phyloP scores from a whole-genome alignment of 1,139 yeast genomes.

The Kurtzmaniella natalensis region DNA sequence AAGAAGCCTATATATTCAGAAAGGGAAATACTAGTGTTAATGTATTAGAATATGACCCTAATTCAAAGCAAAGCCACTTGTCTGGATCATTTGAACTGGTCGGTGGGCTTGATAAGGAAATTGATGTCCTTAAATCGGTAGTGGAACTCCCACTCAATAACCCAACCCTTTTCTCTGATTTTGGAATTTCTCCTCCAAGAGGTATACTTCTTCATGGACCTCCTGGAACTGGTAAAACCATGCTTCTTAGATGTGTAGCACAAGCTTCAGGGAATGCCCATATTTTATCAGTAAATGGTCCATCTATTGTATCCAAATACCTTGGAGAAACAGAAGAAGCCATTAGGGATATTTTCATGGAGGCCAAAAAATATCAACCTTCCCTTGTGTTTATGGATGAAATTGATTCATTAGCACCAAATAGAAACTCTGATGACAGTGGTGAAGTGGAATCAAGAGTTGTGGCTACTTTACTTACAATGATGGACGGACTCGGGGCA shows the following conservation, averaged over 20 bases:
- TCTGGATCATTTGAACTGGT: conserved; percentile 30
- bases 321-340: conserved; percentile 91
- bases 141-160: conserved; percentile 77
- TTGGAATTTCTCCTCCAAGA: conserved; percentile 88
- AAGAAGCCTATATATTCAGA: conserved; percentile 25
- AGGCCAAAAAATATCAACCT: conserved; percentile 83
- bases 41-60: conserved; percentile 5
- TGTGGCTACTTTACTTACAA: conserved; percentile 79
- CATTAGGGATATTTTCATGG: conserved; percentile 73
- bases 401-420: conserved; percentile 86
- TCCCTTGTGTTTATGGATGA: conserved; percentile 86
- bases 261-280: conserved; percentile 66
- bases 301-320: conserved; percentile 87
- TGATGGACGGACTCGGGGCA: conserved; percentile 86
- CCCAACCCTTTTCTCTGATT: conserved; percentile 72
- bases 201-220: conserved; percentile 93
- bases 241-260: conserved; percentile 81
- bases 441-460: conserved; percentile 89
- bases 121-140: conserved; percentile 57
- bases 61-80: too few species aligned
- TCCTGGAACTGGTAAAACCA: conserved; percentile 96
- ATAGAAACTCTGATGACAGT: conserved; percentile 72
- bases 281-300: conserved; percentile 81
- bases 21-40: conserved; percentile 32
- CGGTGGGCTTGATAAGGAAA: conserved; percentile 76